These are phyloP conservation scores for Tremellales sp. DNA, from an alignment of 1,284 basidiomycete species.

Conservation along the genomic window DNA sequence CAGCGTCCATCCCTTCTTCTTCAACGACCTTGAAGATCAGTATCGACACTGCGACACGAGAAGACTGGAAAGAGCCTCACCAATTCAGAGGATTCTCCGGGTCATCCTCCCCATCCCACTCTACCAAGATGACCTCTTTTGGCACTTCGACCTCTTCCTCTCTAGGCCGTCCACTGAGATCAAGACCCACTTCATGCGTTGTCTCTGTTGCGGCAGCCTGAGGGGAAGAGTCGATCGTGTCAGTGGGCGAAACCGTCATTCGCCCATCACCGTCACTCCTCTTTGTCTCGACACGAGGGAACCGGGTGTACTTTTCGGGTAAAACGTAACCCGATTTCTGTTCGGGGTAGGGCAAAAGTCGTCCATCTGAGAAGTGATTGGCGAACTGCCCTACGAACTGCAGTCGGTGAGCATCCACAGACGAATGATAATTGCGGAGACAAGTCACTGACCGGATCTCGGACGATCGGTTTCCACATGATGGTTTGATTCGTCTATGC, in stretches of 20 bases:
- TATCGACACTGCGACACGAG: not conserved
- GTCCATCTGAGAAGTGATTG: not conserved
- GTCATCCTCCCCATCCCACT: conserved; percentile 63
- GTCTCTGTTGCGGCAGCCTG: not conserved
- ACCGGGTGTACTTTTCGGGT: not conserved
- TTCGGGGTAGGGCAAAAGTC: not conserved
- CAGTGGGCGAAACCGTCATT: not conserved
- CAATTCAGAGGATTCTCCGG: conserved; percentile 57
- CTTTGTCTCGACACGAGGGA: not conserved
- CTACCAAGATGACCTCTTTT: conserved; percentile 44
- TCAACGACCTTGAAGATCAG: conserved; percentile 6
- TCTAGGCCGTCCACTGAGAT: not conserved
- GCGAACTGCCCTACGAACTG: not conserved
- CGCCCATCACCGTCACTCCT: not conserved
- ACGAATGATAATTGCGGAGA: too few relatives aligned
- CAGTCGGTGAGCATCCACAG: not conserved
- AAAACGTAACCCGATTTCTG: not conserved
- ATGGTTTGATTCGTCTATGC: too few relatives aligned
- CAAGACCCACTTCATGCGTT: not conserved
- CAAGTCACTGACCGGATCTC: not conserved
- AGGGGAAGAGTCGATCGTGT: not conserved
- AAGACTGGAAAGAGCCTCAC: conserved; percentile 2
- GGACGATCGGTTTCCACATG: too few relatives aligned
- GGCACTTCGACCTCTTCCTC: not conserved
- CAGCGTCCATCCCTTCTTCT: conserved; percentile 23